Evolutionary conservation across 2,329 filamentous ascomycete genomes (phyloP).

Genomic region (Aspergillus sp.): DNA sequence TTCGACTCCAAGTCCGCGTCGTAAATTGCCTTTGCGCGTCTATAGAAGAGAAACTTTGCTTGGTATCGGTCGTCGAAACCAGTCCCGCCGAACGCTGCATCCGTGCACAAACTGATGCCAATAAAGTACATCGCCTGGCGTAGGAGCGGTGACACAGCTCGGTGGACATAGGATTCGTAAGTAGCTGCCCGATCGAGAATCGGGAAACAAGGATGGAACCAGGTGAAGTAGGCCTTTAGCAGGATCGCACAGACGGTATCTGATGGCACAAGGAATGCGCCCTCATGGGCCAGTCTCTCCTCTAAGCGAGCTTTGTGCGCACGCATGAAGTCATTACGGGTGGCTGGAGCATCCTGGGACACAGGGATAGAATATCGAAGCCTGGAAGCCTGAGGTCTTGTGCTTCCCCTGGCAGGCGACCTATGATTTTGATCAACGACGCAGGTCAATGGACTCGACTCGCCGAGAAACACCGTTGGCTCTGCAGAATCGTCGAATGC

Average conservation of each 20-base stretch:
- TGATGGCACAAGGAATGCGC: constrained; percentile 40
- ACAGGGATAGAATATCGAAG: constrained; percentile 30
- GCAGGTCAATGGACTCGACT: constrained; percentile 42
- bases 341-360: constrained; percentile 7
- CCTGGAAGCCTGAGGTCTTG: constrained; percentile 24
- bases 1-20: constrained; percentile 47
- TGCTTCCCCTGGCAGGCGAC: constrained; percentile 20
- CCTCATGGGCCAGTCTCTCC: constrained; percentile 30
- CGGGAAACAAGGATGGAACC: constrained; percentile 50
- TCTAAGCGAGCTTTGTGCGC: constrained; percentile 24
- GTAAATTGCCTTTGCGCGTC: constrained; percentile 42
- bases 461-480: constrained; percentile 37
- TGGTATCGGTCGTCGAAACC: constrained; percentile 42
- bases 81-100: constrained; percentile 35
- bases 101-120: constrained; percentile 45
- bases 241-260: constrained; percentile 34
- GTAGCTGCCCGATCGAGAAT: constrained; percentile 42
- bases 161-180: constrained; percentile 29
- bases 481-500: constrained; percentile 1
- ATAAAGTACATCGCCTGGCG: constrained; percentile 48
- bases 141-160: constrained; percentile 41
- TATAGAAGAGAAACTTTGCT: constrained; percentile 44
- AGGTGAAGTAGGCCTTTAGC: constrained; percentile 45
- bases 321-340: constrained; percentile 11
- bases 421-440: constrained; percentile 35